A percentile compares a stretch with the other conserved stretches of the same genome.
phyloP scores from a whole-genome alignment of 179 eudicot genomes.

The Vitellaria paradoxa region DNA sequence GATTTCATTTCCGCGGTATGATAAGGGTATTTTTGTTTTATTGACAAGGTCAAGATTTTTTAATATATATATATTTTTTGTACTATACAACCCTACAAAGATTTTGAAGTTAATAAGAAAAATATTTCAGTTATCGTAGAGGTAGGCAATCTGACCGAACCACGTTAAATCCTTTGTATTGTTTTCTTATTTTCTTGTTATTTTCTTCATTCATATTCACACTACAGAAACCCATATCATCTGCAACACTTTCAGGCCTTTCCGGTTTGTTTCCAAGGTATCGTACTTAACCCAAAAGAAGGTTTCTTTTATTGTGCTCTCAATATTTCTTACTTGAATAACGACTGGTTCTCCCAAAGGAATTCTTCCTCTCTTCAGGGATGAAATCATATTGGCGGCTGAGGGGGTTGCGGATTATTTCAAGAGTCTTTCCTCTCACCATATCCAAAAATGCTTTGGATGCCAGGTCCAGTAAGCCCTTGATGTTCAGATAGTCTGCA shows the following conservation, averaged over 20 bases:
- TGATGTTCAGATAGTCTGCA: constrained; percentile 15
- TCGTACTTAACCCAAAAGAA: too few species aligned
- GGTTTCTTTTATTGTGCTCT: neutral
- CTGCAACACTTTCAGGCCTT: neutral
- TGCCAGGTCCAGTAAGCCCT: constrained; percentile 14
- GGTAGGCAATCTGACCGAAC: too few species aligned
- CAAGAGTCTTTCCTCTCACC: constrained; percentile 15
- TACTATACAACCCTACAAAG: too few species aligned
- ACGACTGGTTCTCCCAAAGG: constrained; percentile 16
- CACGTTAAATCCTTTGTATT: too few species aligned
- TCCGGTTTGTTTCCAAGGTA: neutral
- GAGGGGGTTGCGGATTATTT: constrained; percentile 14
- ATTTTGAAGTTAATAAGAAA: too few species aligned
- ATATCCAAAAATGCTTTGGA: constrained; percentile 14
- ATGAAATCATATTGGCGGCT: constrained; percentile 10
- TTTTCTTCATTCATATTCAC: too few species aligned
- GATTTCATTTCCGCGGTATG: too few species aligned
- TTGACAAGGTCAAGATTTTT: too few species aligned
- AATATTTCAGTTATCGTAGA: too few species aligned
- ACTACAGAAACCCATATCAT: neutral
- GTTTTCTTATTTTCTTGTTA: too few species aligned
- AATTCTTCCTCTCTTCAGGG: constrained; percentile 17
- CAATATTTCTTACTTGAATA: constrained; percentile 8
- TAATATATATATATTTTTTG: too few species aligned
- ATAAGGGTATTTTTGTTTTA: too few species aligned